phyloP scores from a whole-genome alignment of 805 yeast species.

The Candida parachauliodes region DNA sequence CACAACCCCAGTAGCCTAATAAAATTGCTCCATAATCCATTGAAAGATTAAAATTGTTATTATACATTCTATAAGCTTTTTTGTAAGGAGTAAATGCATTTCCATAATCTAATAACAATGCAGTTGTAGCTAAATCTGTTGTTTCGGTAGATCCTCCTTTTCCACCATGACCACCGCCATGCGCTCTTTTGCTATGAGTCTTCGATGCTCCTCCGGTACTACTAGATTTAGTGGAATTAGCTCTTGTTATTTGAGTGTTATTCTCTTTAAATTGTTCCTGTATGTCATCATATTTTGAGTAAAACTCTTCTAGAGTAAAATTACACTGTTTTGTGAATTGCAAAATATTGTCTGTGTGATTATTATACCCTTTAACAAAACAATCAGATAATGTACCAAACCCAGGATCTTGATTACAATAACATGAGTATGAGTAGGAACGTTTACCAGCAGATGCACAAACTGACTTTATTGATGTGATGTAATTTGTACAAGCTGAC shows the following conservation, averaged over 20 bases:
- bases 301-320: conserved; percentile 12
- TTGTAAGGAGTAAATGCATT: conserved; percentile 37
- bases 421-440: conserved; percentile 11
- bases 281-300: conserved; percentile 12
- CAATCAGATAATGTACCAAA: conserved; percentile 21
- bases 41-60: conserved; percentile 35
- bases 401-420: conserved; percentile 15
- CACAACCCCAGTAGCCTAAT: conserved; percentile 47
- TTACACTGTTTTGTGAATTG: conserved; percentile 14
- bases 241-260: background rate
- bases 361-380: conserved; percentile 19
- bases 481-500: conserved; percentile 13
- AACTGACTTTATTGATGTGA: conserved; percentile 12
- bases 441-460: conserved; percentile 11
- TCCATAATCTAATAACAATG: conserved; percentile 29
- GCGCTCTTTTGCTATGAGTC: conserved; percentile 3
- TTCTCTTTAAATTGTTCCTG: conserved; percentile 8
- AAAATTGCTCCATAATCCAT: conserved; percentile 38
- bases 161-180: conserved; percentile 8
- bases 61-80: conserved; percentile 21
- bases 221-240: background rate
- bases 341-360: conserved; percentile 13
- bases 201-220: background rate
- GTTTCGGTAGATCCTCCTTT: background rate
- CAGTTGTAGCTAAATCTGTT: conserved; percentile 18